These are phyloP conservation scores for Colletotrichum camelliae DNA, from an alignment of 2,329 filamentous ascomycete genomes.

Conservation along the genomic window DNA sequence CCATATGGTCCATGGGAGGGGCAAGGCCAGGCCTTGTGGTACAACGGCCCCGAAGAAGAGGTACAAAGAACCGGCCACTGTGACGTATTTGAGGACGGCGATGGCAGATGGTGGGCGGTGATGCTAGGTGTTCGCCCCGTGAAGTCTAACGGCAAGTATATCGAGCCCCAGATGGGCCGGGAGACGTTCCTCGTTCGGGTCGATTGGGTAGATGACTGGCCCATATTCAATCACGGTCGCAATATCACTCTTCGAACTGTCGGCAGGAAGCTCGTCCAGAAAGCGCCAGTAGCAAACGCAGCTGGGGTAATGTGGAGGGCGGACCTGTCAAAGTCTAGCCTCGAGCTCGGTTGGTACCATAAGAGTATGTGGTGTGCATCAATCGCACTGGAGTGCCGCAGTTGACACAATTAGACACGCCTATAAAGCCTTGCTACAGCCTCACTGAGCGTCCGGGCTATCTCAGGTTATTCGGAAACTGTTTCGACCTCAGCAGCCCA, in stretches of 20 bases:
- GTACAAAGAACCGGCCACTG: slow-evolving; percentile 56
- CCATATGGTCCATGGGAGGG: slow-evolving; percentile 56
- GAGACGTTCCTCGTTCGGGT: slow-evolving; percentile 57
- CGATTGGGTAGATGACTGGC: slow-evolving; percentile 57
- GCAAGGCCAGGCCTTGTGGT: slow-evolving; percentile 48
- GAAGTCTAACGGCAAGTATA: slow-evolving; percentile 29
- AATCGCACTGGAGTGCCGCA: neutral
- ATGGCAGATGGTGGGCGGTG: slow-evolving; percentile 54
- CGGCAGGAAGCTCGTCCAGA: slow-evolving; percentile 29
- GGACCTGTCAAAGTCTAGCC: slow-evolving; percentile 35
- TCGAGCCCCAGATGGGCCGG: slow-evolving; percentile 47
- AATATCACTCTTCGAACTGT: slow-evolving; percentile 45
- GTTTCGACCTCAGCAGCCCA: slow-evolving; percentile 55
- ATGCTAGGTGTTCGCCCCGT: slow-evolving; percentile 49
- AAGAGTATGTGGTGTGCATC: slow-evolving; percentile 30
- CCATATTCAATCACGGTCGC: slow-evolving; percentile 51
- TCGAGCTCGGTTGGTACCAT: slow-evolving; percentile 43
- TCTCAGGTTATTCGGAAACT: slow-evolving; percentile 56
- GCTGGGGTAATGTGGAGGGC: slow-evolving; percentile 34
- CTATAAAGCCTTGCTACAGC: slow-evolving; percentile 49
- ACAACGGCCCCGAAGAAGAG: slow-evolving; percentile 50
- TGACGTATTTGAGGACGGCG: slow-evolving; percentile 49
- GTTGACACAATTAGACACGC: slow-evolving; percentile 43
- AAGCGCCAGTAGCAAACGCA: slow-evolving; percentile 30
- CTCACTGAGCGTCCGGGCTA: slow-evolving; percentile 47